Percentiles rank a stretch among this genome's conserved stretches.
Conservation (phyloP, 208 protist genomes). For the Leptomonas pyrrhocoris region DNA sequence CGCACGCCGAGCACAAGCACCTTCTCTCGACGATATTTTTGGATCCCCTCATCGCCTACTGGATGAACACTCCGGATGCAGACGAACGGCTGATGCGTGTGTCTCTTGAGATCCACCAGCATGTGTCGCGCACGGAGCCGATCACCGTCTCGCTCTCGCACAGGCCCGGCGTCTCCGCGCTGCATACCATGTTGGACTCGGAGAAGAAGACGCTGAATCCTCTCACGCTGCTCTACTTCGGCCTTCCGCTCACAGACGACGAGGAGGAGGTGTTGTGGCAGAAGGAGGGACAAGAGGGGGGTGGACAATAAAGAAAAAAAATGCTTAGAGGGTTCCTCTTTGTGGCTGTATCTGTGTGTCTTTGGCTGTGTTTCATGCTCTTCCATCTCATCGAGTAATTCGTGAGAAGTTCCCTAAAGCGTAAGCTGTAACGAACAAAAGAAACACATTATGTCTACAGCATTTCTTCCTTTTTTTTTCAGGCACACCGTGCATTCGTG, state of each 20-base stretch:
- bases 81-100: conserved; percentile 55
- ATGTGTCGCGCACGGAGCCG: conserved; percentile 56
- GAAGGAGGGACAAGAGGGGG: not conserved
- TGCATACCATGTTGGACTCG: conserved; percentile 28
- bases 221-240: conserved; percentile 56
- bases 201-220: conserved; percentile 45
- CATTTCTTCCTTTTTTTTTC: no score
- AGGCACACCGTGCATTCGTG: no score
- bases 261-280: not conserved
- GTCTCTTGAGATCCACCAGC: conserved; percentile 74
- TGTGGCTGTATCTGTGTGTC: no score
- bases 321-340: no score
- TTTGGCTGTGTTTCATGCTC: no score
- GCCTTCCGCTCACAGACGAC: conserved; percentile 45
- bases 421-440: no score
- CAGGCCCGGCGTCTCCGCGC: conserved; percentile 2
- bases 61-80: conserved; percentile 49
- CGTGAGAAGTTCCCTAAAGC: no score
- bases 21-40: conserved; percentile 80
- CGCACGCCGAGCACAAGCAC: conserved; percentile 83
- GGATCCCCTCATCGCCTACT: conserved; percentile 80
- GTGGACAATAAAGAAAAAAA: no score
- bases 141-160: conserved; percentile 23
- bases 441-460: no score
- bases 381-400: no score